A percentile compares a stretch with the other conserved stretches of the same genome.
Evolutionary conservation across 2,329 filamentous ascomycete genomes (phyloP).

Genomic region (Venturia pyrina): DNA sequence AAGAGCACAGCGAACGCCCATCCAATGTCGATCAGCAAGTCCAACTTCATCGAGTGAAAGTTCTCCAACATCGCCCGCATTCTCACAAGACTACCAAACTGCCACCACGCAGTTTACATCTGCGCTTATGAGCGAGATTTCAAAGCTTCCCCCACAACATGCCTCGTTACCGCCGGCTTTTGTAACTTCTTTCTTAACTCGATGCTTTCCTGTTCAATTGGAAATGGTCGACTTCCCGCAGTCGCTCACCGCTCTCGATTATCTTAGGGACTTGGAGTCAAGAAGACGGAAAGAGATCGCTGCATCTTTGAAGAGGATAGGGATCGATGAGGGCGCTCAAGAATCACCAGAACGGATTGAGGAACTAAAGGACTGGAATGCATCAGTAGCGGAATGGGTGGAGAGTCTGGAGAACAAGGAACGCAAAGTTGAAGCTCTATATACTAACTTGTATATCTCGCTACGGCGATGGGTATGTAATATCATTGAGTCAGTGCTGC

Average conservation of each 20-base stretch:
- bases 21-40: slow-evolving; percentile 26
- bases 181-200: slow-evolving; percentile 50
- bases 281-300: slow-evolving; percentile 49
- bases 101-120: slow-evolving; percentile 39
- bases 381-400: slow-evolving; percentile 47
- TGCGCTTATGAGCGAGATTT: slow-evolving; percentile 45
- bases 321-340: slow-evolving; percentile 39
- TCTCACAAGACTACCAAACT: slow-evolving; percentile 10
- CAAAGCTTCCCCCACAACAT: slow-evolving; percentile 49
- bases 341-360: slow-evolving; percentile 30
- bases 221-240: slow-evolving; percentile 54
- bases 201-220: slow-evolving; percentile 47
- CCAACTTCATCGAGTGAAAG: slow-evolving; percentile 25
- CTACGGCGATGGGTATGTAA: slow-evolving; percentile 52
- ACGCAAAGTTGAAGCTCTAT: slow-evolving; percentile 30
- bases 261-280: slow-evolving; percentile 53
- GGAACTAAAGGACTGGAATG: slow-evolving; percentile 40
- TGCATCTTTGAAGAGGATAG: slow-evolving; percentile 43
- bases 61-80: slow-evolving; percentile 22
- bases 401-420: slow-evolving; percentile 36
- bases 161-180: slow-evolving; percentile 52
- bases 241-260: slow-evolving; percentile 55
- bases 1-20: slow-evolving; percentile 29
- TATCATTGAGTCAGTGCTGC: slow-evolving; percentile 14
- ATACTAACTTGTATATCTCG: slow-evolving; percentile 52